Percentiles rank a stretch among this genome's conserved stretches.
Evolutionary conservation across 495 filamentous ascomycete genomes (phyloP).

Genomic region (Letharia lupina): DNA sequence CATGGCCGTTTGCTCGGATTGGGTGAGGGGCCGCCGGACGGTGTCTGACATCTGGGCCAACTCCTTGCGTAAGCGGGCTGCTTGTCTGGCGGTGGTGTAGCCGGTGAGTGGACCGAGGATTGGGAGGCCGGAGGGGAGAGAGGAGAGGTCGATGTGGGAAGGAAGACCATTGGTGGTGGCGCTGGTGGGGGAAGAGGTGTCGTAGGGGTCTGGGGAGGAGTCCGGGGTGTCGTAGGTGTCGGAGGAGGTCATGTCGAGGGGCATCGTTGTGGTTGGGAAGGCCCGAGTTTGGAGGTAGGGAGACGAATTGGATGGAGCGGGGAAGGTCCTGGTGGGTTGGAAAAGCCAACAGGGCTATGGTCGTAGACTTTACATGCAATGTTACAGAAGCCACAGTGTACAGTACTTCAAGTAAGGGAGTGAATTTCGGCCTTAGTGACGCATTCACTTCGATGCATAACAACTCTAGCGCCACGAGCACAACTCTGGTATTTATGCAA

Average conservation of each 20-base stretch:
- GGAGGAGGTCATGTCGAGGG: constrained; percentile 15
- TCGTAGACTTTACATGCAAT: neutral
- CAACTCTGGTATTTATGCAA: constrained; percentile 12
- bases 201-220: constrained; percentile 20
- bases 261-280: constrained; percentile 13
- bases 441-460: constrained; percentile 11
- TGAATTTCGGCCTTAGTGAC: neutral
- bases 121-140: constrained; percentile 16
- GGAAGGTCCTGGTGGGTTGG: neutral
- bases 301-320: neutral
- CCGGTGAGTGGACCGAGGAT: constrained; percentile 20
- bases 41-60: neutral
- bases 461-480: constrained; percentile 4
- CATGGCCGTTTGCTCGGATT: constrained; percentile 12
- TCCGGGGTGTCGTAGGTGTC: constrained; percentile 17
- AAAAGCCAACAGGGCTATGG: too few species aligned
- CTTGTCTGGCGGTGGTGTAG: constrained; percentile 9
- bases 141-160: constrained; percentile 13
- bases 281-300: neutral
- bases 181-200: constrained; percentile 13
- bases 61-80: neutral
- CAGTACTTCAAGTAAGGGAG: neutral
- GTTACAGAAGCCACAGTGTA: neutral
- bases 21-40: constrained; percentile 14
- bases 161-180: neutral